A percentile compares a stretch with the other conserved stretches of the same genome.
Evolutionary conservation across 164 flowering plant species (phyloP).

Genomic region (grape (Vitis vinifera)): ASM3070453v1 NC_081811.1:6870001-6870500

Average conservation of each 20-base stretch:
- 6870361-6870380: no score
- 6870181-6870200: constrained; percentile 30
- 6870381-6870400: no score
- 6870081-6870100: constrained; percentile 19
- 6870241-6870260: not conserved
- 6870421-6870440: no score
- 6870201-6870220: constrained; percentile 74
- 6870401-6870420: no score
- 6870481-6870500: no score
- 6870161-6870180: constrained; percentile 20
- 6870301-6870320: no score
- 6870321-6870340: no score
- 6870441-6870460: no score
- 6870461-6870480: no score
- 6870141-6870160: constrained; percentile 17
- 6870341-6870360: no score
- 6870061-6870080: constrained; percentile 17
- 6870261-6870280: not conserved
- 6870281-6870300: no score
- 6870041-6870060: constrained; percentile 16
- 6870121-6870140: constrained; percentile 11
- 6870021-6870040: constrained; percentile 21
- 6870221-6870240: constrained; percentile 92
- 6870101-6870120: constrained; percentile 18
- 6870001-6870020: constrained; percentile 14